Evolutionary conservation across 805 yeast genomes (phyloP).

Genomic region (Saccharomycopsis javanensis): DNA sequence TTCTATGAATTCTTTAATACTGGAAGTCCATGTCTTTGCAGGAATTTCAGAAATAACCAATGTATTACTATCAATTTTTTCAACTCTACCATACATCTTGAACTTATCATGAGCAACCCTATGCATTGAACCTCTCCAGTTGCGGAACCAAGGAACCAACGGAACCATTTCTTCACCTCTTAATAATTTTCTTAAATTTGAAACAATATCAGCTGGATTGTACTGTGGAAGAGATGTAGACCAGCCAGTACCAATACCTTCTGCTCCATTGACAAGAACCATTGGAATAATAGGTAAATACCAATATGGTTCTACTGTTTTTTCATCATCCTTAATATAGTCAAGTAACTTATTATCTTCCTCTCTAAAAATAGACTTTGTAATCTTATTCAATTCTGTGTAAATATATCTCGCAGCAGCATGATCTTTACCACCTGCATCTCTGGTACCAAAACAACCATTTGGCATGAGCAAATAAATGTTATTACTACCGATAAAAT

Average conservation of each 20-base stretch:
- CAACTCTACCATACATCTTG: constrained; percentile 70
- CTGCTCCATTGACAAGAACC: constrained; percentile 91
- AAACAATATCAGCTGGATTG: constrained; percentile 77
- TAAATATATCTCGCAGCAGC: constrained; percentile 97
- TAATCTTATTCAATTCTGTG: constrained; percentile 71
- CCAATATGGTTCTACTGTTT: constrained; percentile 91
- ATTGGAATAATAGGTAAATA: constrained; percentile 90
- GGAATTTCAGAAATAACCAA: constrained; percentile 90
- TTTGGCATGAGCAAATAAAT: constrained; percentile 76
- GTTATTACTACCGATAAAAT: constrained; percentile 88
- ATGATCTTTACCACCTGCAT: constrained; percentile 95
- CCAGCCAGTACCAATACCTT: constrained; percentile 99
- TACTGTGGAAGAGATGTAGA: constrained; percentile 85
- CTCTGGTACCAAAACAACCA: constrained; percentile 95
- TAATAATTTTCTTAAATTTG: constrained; percentile 66
- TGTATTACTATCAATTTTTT: constrained; percentile 68
- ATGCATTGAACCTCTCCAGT: constrained; percentile 84
- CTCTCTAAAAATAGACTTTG: constrained; percentile 67
- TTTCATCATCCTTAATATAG: constrained; percentile 87
- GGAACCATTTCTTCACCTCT: constrained; percentile 56
- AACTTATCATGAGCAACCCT: constrained; percentile 55
- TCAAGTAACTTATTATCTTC: constrained; percentile 69
- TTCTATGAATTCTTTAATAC: constrained; percentile 69
- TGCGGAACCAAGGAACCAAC: constrained; percentile 89
- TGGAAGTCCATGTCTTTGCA: constrained; percentile 84